phyloP scores from a whole-genome alignment of 2,329 filamentous ascomycete species.

The Aspergillus hortae region DNA sequence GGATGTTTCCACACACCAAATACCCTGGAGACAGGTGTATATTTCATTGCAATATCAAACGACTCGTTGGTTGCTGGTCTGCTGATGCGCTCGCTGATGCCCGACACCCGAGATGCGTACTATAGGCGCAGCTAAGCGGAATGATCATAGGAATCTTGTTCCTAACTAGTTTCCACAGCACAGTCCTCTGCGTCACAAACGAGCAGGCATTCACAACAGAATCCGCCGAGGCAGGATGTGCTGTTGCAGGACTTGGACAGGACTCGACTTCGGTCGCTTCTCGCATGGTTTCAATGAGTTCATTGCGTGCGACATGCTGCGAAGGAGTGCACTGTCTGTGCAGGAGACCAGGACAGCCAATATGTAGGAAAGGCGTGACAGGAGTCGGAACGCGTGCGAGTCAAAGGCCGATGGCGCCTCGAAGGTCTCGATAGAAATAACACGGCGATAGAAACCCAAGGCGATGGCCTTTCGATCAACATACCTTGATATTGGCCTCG shows the following conservation, averaged over 20 bases:
- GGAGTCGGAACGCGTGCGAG: constrained; percentile 27
- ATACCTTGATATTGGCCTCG: constrained; percentile 99
- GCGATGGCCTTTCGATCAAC: constrained; percentile 80
- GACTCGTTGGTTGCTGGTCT: constrained; percentile 38
- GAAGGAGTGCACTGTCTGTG: constrained; percentile 36
- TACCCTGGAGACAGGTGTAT: neutral
- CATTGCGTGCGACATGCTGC: constrained; percentile 25
- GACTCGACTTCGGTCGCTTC: constrained; percentile 52
- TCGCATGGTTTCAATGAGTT: constrained; percentile 27
- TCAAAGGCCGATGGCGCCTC: constrained; percentile 34
- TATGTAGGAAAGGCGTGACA: constrained; percentile 20
- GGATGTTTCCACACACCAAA: neutral
- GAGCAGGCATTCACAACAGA: constrained; percentile 45
- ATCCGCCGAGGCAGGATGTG: constrained; percentile 29
- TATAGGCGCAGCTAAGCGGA: constrained; percentile 22
- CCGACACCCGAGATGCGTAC: constrained; percentile 22
- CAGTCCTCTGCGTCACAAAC: constrained; percentile 26
- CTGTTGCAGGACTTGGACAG: constrained; percentile 51
- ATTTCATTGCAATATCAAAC: neutral
- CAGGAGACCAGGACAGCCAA: constrained; percentile 24
- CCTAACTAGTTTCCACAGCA: constrained; percentile 26
- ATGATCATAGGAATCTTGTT: constrained; percentile 18
- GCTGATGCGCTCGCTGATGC: constrained; percentile 55
- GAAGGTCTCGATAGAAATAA: constrained; percentile 40
- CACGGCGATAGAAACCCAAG: constrained; percentile 69